These are phyloP conservation scores for Paraconiothyrium brasiliense DNA, from an alignment of 2,329 filamentous ascomycete genomes.

Conservation along the genomic window DNA sequence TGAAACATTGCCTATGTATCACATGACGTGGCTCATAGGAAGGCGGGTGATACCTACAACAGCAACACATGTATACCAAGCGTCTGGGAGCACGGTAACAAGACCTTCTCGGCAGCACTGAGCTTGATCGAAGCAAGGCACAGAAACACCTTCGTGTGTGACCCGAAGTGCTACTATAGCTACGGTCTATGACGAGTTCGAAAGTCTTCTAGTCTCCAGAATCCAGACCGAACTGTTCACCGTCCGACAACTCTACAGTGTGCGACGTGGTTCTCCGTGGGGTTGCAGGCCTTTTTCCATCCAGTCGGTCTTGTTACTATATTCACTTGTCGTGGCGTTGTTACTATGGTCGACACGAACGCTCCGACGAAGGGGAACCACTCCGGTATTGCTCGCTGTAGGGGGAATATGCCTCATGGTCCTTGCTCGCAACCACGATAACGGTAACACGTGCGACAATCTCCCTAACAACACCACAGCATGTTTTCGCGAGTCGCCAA, in stretches of 20 bases:
- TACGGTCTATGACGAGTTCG: not conserved
- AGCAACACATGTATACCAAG: not conserved
- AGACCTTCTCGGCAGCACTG: not conserved
- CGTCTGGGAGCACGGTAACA: not conserved
- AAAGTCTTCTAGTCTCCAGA: not conserved
- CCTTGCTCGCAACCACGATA: not conserved
- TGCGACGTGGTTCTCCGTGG: not conserved
- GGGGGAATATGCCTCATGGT: slow-evolving; percentile 12
- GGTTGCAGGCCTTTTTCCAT: not conserved
- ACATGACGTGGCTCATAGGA: not conserved
- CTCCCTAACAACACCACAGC: slow-evolving; percentile 1
- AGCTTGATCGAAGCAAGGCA: too few relatives aligned
- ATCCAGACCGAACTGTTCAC: too few relatives aligned
- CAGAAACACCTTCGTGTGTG: too few relatives aligned
- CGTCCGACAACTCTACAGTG: not conserved
- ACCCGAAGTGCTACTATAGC: not conserved
- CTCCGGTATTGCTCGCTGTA: not conserved
- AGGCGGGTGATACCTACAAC: not conserved
- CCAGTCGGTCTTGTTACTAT: not conserved
- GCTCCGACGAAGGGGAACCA: not conserved
- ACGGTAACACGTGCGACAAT: slow-evolving; percentile 2
- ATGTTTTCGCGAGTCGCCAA: not conserved
- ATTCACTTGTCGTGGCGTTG: not conserved
- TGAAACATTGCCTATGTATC: not conserved
- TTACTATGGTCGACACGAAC: not conserved